These are phyloP conservation scores for Cladosporium sp. DNA, from an alignment of 2,329 filamentous ascomycete genomes.

Conservation along the genomic window DNA sequence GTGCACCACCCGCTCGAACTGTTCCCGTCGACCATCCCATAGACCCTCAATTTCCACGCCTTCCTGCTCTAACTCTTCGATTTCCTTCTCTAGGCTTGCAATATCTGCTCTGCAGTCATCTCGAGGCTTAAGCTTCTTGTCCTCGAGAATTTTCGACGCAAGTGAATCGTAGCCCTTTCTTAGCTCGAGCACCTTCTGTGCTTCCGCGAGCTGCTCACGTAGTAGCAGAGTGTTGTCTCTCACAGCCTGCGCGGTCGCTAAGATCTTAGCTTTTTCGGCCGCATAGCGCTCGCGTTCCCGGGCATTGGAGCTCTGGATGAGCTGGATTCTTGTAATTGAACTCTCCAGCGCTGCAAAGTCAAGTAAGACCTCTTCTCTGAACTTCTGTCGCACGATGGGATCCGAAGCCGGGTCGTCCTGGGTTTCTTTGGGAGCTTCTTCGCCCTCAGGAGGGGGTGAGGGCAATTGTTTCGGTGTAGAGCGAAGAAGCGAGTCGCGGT, in stretches of 20 bases:
- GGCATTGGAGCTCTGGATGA: constrained; percentile 76
- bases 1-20: constrained; percentile 83
- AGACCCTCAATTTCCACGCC: constrained; percentile 74
- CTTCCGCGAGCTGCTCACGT: constrained; percentile 68
- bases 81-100: constrained; percentile 80
- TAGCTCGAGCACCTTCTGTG: constrained; percentile 68
- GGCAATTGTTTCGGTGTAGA: constrained; percentile 49
- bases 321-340: constrained; percentile 81
- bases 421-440: constrained; percentile 37
- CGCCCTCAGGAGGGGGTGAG: constrained; percentile 58
- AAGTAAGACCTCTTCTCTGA: constrained; percentile 76
- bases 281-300: constrained; percentile 80
- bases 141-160: constrained; percentile 79
- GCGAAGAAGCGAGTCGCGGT: constrained; percentile 60
- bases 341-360: constrained; percentile 87
- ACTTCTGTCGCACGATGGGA: constrained; percentile 40
- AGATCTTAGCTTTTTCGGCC: constrained; percentile 71
- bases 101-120: constrained; percentile 76
- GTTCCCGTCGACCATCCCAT: constrained; percentile 78
- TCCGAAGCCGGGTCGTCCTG: constrained; percentile 36
- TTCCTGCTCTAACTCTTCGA: constrained; percentile 78
- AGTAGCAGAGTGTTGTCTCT: constrained; percentile 69
- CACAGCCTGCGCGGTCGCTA: constrained; percentile 71
- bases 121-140: constrained; percentile 72
- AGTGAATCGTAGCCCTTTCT: constrained; percentile 84